These are phyloP conservation scores for Backusella luteola DNA, from an alignment of 192 early-diverging fungal genomes.

Conservation along the genomic window DNA sequence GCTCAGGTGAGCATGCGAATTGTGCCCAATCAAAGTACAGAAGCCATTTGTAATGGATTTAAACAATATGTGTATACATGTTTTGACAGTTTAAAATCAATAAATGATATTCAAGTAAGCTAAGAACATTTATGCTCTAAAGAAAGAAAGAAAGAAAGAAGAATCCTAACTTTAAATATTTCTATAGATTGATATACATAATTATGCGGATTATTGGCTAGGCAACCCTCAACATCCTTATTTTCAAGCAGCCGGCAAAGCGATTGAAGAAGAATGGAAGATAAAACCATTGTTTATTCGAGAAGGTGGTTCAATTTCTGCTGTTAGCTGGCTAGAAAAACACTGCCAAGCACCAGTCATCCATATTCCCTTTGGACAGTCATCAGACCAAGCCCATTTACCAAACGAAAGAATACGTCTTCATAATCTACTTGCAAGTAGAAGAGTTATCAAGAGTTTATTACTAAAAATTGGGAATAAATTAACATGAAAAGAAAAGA, in stretches of 20 bases:
- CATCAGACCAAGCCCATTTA: conserved; percentile 67
- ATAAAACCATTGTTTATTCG: conserved; percentile 68
- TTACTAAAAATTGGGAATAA: conserved; percentile 14
- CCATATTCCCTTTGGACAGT: conserved; percentile 72
- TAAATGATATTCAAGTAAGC: conserved; percentile 45
- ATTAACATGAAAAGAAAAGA: neutral
- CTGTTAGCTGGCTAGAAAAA: conserved; percentile 68
- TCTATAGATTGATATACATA: conserved; percentile 59
- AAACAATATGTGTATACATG: conserved; percentile 44
- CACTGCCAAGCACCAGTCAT: conserved; percentile 60
- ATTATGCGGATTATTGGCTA: conserved; percentile 73
- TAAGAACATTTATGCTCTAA: neutral
- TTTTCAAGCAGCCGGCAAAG: conserved; percentile 63
- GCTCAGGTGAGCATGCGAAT: conserved; percentile 70
- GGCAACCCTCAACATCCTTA: conserved; percentile 61
- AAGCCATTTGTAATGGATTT: conserved; percentile 56
- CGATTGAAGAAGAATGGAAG: conserved; percentile 59
- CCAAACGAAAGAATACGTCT: conserved; percentile 68
- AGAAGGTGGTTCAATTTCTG: conserved; percentile 74
- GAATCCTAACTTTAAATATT: neutral
- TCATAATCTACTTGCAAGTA: conserved; percentile 59
- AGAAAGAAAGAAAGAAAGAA: neutral
- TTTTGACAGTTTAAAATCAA: conserved; percentile 48
- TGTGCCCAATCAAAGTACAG: conserved; percentile 69
- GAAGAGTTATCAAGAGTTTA: conserved; percentile 50